phyloP scores from a whole-genome alignment of 352 stramenopile genomes.

The Bremia lactucae region DNA sequence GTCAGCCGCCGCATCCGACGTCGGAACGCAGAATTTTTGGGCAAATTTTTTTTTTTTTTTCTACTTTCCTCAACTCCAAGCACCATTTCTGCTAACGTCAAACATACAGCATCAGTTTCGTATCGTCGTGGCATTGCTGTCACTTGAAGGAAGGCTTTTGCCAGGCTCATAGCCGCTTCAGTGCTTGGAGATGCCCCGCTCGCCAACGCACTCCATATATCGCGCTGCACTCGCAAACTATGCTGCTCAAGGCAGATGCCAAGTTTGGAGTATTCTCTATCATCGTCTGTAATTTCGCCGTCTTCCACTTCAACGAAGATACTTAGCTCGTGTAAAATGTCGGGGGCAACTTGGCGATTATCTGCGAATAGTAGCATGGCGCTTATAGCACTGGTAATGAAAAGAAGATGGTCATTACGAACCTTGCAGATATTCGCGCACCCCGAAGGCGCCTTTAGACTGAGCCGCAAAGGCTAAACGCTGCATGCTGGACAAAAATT shows the following conservation, averaged over 20 bases:
- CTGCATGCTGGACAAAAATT: no score
- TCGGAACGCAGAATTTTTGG: constrained; percentile 14
- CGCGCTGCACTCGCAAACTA: constrained; percentile 29
- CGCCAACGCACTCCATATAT: constrained; percentile 50
- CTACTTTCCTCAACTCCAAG: constrained; percentile 5
- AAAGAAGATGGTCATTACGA: background rate
- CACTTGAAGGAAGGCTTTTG: constrained; percentile 15
- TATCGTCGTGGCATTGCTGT: constrained; percentile 2
- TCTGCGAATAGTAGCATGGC: constrained; percentile 18
- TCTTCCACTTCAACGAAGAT: constrained; percentile 6
- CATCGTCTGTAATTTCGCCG: background rate
- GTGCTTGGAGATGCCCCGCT: constrained; percentile 11
- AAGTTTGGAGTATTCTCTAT: constrained; percentile 4
- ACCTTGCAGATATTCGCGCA: constrained; percentile 34
- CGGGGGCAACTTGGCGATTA: constrained; percentile 18
- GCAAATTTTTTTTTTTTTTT: background rate
- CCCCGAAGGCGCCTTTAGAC: constrained; percentile 27
- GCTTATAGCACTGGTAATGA: background rate
- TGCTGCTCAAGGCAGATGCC: constrained; percentile 37
- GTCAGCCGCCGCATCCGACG: constrained; percentile 20
- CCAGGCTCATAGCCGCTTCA: constrained; percentile 8
- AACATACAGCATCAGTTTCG: constrained; percentile 19
- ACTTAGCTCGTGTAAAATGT: constrained; percentile 26
- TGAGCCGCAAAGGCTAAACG: constrained; percentile 25
- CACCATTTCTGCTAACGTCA: constrained; percentile 19